Percentiles rank a stretch among this genome's conserved stretches.
Conservation (phyloP, 257 asterid genomes). For the Penstemon eatonii region DNA sequence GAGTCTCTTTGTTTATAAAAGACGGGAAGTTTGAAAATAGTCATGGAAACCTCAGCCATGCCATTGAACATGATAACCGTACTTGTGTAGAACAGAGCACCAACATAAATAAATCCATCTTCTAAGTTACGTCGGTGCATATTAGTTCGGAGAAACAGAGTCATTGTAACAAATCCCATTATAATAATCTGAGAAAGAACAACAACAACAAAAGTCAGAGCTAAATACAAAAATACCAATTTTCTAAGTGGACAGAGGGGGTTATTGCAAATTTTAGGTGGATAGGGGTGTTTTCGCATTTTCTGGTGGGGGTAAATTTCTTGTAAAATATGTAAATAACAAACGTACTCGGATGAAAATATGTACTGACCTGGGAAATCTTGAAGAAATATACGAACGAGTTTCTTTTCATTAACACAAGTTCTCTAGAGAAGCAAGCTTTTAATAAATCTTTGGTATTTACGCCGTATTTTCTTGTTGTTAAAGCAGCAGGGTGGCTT, state of each 20-base stretch:
- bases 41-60: constrained; percentile 38
- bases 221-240: no score
- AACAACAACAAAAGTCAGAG: neutral
- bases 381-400: constrained; percentile 39
- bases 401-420: constrained; percentile 54
- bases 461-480: constrained; percentile 38
- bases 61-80: constrained; percentile 40
- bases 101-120: constrained; percentile 36
- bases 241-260: neutral
- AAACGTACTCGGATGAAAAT: neutral
- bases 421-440: constrained; percentile 39
- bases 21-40: constrained; percentile 46
- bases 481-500: constrained; percentile 53
- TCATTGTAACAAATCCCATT: constrained; percentile 37
- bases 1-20: constrained; percentile 54
- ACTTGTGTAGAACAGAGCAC: constrained; percentile 31
- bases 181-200: constrained; percentile 20
- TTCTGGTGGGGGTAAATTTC: no score
- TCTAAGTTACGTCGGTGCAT: constrained; percentile 30
- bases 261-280: no score
- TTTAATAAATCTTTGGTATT: constrained; percentile 35
- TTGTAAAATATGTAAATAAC: no score
- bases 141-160: constrained; percentile 41
- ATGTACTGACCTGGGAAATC: constrained; percentile 33
- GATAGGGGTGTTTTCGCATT: no score